phyloP scores from a whole-genome alignment of 2,329 filamentous ascomycete species.

The Dactylellina sp. region DNA sequence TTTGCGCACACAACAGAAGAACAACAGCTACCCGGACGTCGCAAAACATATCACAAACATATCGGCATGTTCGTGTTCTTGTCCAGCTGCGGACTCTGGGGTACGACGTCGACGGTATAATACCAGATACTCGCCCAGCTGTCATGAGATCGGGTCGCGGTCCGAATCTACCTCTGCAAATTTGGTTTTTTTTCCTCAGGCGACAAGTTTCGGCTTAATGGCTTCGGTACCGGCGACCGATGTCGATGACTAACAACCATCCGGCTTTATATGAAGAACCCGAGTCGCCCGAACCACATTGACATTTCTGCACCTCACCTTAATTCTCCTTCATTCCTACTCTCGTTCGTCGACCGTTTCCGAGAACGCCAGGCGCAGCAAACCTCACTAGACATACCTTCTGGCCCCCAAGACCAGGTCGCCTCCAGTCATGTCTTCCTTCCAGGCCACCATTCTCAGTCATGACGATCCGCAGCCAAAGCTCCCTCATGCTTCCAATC shows the following conservation, averaged over 20 bases:
- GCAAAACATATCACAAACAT: neutral
- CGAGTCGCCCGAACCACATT: too few relatives aligned
- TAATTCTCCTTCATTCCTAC: too few relatives aligned
- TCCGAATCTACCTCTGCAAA: neutral
- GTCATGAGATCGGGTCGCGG: neutral
- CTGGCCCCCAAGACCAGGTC: too few relatives aligned
- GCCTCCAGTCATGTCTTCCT: constrained; percentile 29
- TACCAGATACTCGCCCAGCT: too few relatives aligned
- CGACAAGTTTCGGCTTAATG: neutral
- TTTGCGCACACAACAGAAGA: neutral
- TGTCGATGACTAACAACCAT: neutral
- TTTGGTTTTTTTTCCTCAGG: neutral
- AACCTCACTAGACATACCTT: too few relatives aligned
- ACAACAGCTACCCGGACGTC: neutral
- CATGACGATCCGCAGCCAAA: constrained; percentile 53
- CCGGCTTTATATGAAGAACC: too few relatives aligned
- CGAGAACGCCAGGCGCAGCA: too few relatives aligned
- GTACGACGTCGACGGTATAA: too few relatives aligned
- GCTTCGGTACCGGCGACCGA: too few relatives aligned
- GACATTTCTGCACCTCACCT: neutral
- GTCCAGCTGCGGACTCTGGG: too few relatives aligned
- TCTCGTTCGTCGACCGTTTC: too few relatives aligned
- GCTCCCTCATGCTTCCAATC: constrained; percentile 39
- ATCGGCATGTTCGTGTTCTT: neutral
- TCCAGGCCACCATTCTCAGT: constrained; percentile 52